phyloP scores from a whole-genome alignment of 2,329 filamentous ascomycete genomes.

The Xylariaceae sp. region DNA sequence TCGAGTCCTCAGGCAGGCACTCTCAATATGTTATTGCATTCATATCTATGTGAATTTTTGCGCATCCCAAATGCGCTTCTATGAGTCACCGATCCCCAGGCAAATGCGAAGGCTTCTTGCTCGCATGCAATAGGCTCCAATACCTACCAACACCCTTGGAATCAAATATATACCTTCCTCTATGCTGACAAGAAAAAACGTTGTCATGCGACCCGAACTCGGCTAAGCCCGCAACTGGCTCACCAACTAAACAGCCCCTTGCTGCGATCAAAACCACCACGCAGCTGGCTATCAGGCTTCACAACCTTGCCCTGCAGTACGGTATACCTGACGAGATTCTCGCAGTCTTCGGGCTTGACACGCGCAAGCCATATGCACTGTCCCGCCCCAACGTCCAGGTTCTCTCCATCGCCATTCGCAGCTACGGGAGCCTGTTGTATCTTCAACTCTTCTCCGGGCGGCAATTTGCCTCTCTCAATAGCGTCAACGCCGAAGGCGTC shows the following conservation, averaged over 20 bases:
- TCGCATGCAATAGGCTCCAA: too few relatives aligned
- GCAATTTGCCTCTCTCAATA: conserved; percentile 36
- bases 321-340: conserved; percentile 86
- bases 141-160: too few relatives aligned
- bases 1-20: too few relatives aligned
- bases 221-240: conserved; percentile 1
- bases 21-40: too few relatives aligned
- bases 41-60: too few relatives aligned
- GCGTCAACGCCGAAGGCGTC: conserved; percentile 53
- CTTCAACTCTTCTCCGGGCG: conserved; percentile 36
- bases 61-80: too few relatives aligned
- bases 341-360: conserved; percentile 81
- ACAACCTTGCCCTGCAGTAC: conserved; percentile 90
- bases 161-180: too few relatives aligned
- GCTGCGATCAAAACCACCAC: conserved; percentile 84
- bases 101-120: too few relatives aligned
- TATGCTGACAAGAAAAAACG: too few relatives aligned
- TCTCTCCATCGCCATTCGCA: conserved; percentile 17
- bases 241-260: conserved; percentile 86
- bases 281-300: conserved; percentile 78
- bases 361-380: conserved; percentile 93
- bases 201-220: too few relatives aligned
- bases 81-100: too few relatives aligned
- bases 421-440: conserved; percentile 26
- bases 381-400: conserved; percentile 55